These are phyloP conservation scores for Incumbomyces delicatus DNA, from an alignment of 2,329 filamentous ascomycete species.

Conservation along the genomic window DNA sequence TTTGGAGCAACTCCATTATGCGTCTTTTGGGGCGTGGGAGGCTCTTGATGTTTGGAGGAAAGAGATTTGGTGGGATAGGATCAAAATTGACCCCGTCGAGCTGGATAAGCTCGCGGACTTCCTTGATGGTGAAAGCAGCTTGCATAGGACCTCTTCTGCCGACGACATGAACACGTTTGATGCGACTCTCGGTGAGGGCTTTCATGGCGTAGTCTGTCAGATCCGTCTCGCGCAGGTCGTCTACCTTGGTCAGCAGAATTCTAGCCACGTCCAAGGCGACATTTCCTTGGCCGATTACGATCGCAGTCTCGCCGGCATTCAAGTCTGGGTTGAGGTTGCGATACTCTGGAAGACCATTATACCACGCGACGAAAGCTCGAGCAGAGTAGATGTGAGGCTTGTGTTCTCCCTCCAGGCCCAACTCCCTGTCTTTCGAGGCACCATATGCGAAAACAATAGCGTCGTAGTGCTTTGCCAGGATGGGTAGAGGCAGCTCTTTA, in stretches of 20 bases:
- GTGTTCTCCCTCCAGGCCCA: conserved; percentile 72
- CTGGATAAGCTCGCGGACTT: conserved; percentile 77
- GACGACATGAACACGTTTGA: conserved; percentile 76
- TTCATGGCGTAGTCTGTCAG: conserved; percentile 79
- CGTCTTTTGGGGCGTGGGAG: conserved; percentile 67
- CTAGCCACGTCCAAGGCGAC: conserved; percentile 90
- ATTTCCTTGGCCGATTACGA: conserved; percentile 90
- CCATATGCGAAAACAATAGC: conserved; percentile 89
- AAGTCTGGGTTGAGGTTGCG: conserved; percentile 63
- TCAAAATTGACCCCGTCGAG: conserved; percentile 63
- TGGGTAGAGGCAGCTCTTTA: conserved; percentile 53
- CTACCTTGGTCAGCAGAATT: conserved; percentile 68
- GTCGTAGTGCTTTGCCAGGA: conserved; percentile 75
- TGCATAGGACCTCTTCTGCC: conserved; percentile 83
- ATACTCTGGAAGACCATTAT: conserved; percentile 86
- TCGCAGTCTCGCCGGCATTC: conserved; percentile 64
- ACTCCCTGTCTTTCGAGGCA: conserved; percentile 68
- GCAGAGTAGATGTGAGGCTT: conserved; percentile 61
- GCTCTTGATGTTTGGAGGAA: conserved; percentile 57
- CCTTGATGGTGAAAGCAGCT: conserved; percentile 92
- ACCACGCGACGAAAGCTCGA: conserved; percentile 93
- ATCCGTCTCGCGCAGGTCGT: conserved; percentile 68
- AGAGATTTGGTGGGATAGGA: conserved; percentile 54
- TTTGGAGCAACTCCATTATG: conserved; percentile 69
- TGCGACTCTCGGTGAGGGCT: conserved; percentile 57